phyloP scores from a whole-genome alignment of 2,329 filamentous ascomycete genomes.

The Aspergillus calidoustus region DNA sequence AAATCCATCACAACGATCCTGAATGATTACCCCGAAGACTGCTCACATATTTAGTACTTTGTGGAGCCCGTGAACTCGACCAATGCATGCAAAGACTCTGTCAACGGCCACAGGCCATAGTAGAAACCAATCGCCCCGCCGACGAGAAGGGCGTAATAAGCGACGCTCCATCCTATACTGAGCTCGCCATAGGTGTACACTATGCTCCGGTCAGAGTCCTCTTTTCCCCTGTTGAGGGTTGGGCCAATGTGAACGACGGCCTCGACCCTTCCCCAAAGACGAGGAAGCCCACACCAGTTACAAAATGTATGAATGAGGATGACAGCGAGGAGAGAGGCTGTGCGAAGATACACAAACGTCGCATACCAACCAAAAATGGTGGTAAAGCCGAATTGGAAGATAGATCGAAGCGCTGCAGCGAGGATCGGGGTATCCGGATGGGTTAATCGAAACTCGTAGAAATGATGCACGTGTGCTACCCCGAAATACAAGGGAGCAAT shows the following conservation, averaged over 20 bases:
- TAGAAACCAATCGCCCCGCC: conserved; percentile 74
- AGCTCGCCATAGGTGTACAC: conserved; percentile 35
- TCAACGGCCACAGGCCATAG: conserved; percentile 71
- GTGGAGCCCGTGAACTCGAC: conserved; percentile 33
- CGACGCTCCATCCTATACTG: conserved; percentile 68
- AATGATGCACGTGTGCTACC: conserved; percentile 91
- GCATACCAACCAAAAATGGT: conserved; percentile 93
- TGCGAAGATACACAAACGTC: conserved; percentile 84
- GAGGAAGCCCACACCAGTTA: conserved; percentile 87
- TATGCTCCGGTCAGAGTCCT: conserved; percentile 35
- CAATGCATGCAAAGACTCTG: conserved; percentile 55
- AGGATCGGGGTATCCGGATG: conserved; percentile 70
- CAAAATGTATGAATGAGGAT: conserved; percentile 84
- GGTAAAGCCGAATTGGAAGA: conserved; percentile 88
- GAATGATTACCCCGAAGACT: neutral
- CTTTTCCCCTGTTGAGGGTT: conserved; percentile 45
- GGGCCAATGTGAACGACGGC: conserved; percentile 48
- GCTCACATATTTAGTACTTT: neutral
- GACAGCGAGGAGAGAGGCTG: conserved; percentile 77
- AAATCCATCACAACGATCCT: too few relatives aligned
- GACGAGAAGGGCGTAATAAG: conserved; percentile 79
- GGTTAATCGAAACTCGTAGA: conserved; percentile 88
- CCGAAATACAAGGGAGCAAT: conserved; percentile 88
- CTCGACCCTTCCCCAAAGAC: conserved; percentile 79
- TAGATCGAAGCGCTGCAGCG: conserved; percentile 69